Conservation (phyloP, 1,284 basidiomycete genomes). For the Ustilago xerochloae region DNA sequence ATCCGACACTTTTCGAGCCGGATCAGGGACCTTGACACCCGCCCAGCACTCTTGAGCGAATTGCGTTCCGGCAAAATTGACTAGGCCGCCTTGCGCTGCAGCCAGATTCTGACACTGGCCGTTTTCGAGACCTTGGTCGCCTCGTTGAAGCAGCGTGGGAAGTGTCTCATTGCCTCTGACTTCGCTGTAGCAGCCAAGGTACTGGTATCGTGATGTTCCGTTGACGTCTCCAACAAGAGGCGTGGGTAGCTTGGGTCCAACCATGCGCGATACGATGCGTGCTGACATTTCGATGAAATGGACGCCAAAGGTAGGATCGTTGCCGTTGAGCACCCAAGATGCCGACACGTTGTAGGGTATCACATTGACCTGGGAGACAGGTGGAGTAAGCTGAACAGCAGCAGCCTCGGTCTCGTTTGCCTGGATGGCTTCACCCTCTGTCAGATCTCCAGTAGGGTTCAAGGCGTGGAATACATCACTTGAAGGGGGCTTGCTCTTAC, state of each 20-base stretch:
- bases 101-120: neutral
- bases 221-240: neutral
- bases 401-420: neutral
- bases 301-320: slow-evolving; percentile 30
- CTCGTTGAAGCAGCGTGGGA: neutral
- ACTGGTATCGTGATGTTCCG: neutral
- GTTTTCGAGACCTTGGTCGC: neutral
- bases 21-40: neutral
- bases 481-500: neutral
- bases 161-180: too few relatives aligned
- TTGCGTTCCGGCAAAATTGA: neutral
- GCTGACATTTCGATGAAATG: slow-evolving; percentile 24
- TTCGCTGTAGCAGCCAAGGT: neutral
- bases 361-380: neutral
- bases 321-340: slow-evolving; percentile 27
- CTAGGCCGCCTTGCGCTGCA: neutral
- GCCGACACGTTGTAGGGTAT: neutral
- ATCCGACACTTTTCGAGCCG: neutral
- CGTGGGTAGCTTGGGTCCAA: neutral
- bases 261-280: slow-evolving; percentile 11
- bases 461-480: neutral
- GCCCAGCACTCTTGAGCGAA: neutral
- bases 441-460: neutral
- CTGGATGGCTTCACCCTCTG: neutral
- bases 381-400: neutral